Evolutionary conservation across 345 rosid genomes (phyloP).

Genomic region (Leavenworthia alabamica): DNA sequence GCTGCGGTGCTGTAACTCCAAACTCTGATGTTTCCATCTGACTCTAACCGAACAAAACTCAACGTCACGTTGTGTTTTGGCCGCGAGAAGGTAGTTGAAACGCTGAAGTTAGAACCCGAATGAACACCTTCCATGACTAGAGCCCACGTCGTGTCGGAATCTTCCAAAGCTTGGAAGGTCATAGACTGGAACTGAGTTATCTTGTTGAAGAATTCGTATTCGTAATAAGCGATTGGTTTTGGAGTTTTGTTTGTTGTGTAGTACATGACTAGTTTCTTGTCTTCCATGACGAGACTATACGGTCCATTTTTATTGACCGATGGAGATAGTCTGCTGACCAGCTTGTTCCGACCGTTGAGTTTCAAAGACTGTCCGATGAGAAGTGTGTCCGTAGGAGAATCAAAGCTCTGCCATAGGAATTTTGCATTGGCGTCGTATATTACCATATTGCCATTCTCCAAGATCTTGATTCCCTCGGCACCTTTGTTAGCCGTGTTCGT

Average conservation of each 20-base stretch:
- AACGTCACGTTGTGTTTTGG: slow-evolving; percentile 43
- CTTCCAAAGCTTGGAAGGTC: slow-evolving; percentile 20
- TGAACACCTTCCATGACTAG: slow-evolving; percentile 11
- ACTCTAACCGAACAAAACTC: slow-evolving; percentile 36
- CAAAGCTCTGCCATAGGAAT: slow-evolving; percentile 57
- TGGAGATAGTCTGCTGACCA: slow-evolving; percentile 45
- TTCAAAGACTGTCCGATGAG: slow-evolving; percentile 46
- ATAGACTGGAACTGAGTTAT: slow-evolving; percentile 5
- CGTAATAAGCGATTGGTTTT: slow-evolving; percentile 29
- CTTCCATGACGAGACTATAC: slow-evolving; percentile 50
- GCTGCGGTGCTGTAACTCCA: slow-evolving; percentile 40
- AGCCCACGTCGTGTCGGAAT: slow-evolving; percentile 25
- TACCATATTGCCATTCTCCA: slow-evolving; percentile 58
- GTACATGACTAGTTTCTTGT: slow-evolving; percentile 32
- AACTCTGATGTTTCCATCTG: slow-evolving; percentile 48
- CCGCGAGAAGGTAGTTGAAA: slow-evolving; percentile 4
- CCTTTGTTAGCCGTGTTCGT: slow-evolving; percentile 56
- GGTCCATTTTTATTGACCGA: slow-evolving; percentile 35
- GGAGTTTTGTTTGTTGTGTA: slow-evolving; percentile 34
- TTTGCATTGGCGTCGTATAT: slow-evolving; percentile 37
- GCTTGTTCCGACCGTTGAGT: slow-evolving; percentile 30
- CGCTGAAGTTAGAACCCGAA: slow-evolving; percentile 5
- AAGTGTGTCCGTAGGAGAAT: slow-evolving; percentile 55
- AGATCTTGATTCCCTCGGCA: slow-evolving; percentile 44
- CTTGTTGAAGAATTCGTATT: not conserved